phyloP scores from a whole-genome alignment of 345 rosid species.

The Aethionema arabicum region DNA sequence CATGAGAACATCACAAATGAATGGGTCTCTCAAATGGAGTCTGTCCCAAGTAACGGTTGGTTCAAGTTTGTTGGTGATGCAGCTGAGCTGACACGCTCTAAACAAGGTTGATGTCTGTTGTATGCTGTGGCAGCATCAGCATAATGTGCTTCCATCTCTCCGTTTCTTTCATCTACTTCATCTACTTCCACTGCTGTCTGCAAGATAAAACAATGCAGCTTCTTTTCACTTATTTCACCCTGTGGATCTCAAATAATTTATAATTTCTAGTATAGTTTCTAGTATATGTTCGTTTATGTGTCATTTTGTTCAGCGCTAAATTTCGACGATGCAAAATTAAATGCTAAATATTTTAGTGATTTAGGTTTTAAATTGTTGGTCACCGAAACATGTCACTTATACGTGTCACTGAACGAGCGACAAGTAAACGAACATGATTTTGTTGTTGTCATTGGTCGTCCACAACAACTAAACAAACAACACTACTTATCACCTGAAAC shows the following conservation, averaged over 20 bases:
- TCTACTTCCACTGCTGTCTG: constrained; percentile 77
- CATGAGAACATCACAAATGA: neutral
- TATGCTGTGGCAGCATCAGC: constrained; percentile 55
- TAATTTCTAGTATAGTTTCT: no score
- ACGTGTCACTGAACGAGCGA: neutral
- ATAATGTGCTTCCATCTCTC: constrained; percentile 48
- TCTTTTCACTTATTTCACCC: neutral
- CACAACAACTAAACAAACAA: no score
- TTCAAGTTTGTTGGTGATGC: constrained; percentile 41
- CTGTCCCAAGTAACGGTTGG: constrained; percentile 43
- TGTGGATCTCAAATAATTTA: no score
- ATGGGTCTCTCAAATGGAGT: constrained; percentile 8
- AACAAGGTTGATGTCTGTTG: constrained; percentile 44
- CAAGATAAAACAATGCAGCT: constrained; percentile 19
- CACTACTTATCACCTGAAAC: neutral
- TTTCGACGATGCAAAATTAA: no score
- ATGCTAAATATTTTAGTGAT: no score
- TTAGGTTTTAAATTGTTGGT: neutral
- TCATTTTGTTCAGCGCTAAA: no score
- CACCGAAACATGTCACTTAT: neutral
- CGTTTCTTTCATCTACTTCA: constrained; percentile 55
- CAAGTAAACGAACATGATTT: neutral
- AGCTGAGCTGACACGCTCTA: constrained; percentile 40
- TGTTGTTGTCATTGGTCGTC: no score
- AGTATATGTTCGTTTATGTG: no score